Conservation (phyloP, 2,329 filamentous ascomycete species). For the Phyllosticta citriasiana region DNA sequence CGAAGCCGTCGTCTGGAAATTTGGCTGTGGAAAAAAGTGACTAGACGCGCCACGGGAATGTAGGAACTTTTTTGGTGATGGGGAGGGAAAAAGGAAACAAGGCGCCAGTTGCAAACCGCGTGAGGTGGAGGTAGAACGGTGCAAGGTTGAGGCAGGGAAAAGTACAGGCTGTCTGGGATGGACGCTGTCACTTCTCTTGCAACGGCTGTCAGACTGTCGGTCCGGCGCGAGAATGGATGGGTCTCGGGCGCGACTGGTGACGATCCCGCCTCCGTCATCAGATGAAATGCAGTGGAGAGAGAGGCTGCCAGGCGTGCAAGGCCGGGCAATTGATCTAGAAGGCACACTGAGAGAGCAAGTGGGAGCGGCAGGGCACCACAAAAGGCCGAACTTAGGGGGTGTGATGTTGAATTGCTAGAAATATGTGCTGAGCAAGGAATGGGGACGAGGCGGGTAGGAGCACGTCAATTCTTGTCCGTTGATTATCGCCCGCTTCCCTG, state of each 20-base stretch:
- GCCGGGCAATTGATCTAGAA: too few relatives aligned
- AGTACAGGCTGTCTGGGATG: neutral
- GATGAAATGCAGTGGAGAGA: neutral
- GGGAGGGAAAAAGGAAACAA: neutral
- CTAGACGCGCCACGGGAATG: neutral
- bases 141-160: neutral
- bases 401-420: neutral
- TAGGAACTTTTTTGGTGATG: neutral
- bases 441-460: neutral
- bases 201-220: neutral
- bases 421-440: neutral
- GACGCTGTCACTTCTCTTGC: neutral
- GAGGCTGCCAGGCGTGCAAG: neutral
- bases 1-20: neutral
- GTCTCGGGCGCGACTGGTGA: neutral
- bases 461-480: neutral
- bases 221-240: neutral
- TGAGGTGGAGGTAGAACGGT: neutral
- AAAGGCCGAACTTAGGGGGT: neutral
- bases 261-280: neutral
- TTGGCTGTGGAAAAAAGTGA: neutral
- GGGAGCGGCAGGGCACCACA: neutral
- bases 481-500: neutral
- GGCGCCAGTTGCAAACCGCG: neutral
- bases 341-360: neutral